Evolutionary conservation across 441 rosid genomes (phyloP).

Genomic region (Aquilaria agallochum): DNA sequence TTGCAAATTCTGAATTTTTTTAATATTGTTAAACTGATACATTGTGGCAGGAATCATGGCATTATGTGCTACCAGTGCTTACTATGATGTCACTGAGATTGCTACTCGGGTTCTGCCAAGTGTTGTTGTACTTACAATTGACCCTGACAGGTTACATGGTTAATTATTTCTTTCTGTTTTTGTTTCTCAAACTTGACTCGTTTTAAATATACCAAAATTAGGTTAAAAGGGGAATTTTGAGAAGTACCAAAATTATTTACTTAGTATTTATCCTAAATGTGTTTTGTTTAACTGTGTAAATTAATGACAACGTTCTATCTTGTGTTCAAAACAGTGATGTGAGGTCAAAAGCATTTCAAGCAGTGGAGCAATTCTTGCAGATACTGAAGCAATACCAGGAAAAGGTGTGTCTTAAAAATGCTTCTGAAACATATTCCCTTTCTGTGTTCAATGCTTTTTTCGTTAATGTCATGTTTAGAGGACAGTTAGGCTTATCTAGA

Average conservation of each 20-base stretch:
- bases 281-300: neutral
- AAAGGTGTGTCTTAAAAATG: conserved; percentile 47
- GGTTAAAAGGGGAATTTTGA: too few relatives aligned
- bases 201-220: too few relatives aligned
- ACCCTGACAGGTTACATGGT: conserved; percentile 77
- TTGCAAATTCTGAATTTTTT: conserved; percentile 3
- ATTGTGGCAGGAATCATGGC: conserved; percentile 86
- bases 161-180: conserved; percentile 13
- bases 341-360: conserved; percentile 92
- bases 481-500: too few relatives aligned
- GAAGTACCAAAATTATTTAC: too few relatives aligned
- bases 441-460: neutral
- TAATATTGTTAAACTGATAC: conserved; percentile 8
- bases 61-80: conserved; percentile 90
- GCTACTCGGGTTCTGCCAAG: conserved; percentile 96
- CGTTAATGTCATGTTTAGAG: too few relatives aligned
- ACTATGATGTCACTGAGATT: conserved; percentile 82
- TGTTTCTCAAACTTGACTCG: conserved; percentile 12
- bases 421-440: conserved; percentile 1
- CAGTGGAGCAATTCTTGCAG: conserved; percentile 91
- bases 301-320: conserved; percentile 9
- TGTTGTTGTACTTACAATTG: conserved; percentile 83
- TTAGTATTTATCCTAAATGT: too few relatives aligned
- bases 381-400: conserved; percentile 82
- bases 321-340: conserved; percentile 66